Conservation (phyloP, 2,329 filamentous ascomycete species). For the Arthrobotrys sinensis region DNA sequence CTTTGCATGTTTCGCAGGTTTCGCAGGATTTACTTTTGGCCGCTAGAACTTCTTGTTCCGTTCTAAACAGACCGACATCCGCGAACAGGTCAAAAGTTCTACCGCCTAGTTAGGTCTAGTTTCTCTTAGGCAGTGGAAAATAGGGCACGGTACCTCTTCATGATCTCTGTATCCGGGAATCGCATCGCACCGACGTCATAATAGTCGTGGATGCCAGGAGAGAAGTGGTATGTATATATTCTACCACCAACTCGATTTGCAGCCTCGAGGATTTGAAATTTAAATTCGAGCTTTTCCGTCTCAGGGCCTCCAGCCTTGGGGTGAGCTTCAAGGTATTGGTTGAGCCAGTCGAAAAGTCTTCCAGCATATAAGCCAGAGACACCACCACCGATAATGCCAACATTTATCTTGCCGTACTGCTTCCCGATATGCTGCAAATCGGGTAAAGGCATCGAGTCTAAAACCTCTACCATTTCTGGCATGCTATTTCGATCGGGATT, state of each 20-base stretch:
- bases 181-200: conserved; percentile 69
- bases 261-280: conserved; percentile 68
- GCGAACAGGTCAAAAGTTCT: conserved; percentile 58
- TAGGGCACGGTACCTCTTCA: conserved; percentile 63
- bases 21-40: neutral
- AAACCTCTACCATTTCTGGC: neutral
- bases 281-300: conserved; percentile 61
- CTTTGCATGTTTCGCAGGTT: too few species aligned
- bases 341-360: conserved; percentile 66
- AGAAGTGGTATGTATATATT: conserved; percentile 27
- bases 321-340: conserved; percentile 52
- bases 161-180: conserved; percentile 65
- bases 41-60: neutral
- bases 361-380: conserved; percentile 67
- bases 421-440: neutral
- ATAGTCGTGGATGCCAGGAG: conserved; percentile 65
- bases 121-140: neutral
- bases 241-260: conserved; percentile 12
- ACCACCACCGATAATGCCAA: conserved; percentile 68
- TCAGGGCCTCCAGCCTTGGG: neutral
- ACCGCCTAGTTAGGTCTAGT: neutral
- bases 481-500: neutral
- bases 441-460: conserved; percentile 17
- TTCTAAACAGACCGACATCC: conserved; percentile 11
- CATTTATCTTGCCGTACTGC: conserved; percentile 53